A percentile compares a stretch with the other conserved stretches of the same genome.
Evolutionary conservation across 2,329 filamentous ascomycete genomes (phyloP).

Genomic region (Nemania sp.): DNA sequence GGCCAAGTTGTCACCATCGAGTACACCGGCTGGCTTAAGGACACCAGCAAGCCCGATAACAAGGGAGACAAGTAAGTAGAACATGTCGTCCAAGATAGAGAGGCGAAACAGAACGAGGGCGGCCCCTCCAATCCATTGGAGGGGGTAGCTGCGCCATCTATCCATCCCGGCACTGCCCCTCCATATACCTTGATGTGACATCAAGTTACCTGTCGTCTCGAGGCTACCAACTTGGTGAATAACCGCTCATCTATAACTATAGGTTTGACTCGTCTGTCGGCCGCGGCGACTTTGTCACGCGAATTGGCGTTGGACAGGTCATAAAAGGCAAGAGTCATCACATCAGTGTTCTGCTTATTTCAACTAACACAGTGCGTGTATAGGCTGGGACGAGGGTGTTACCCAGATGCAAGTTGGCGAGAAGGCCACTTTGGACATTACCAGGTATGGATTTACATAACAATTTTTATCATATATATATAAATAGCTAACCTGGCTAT

Average conservation of each 20-base stretch:
- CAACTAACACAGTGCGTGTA: slow-evolving; percentile 7
- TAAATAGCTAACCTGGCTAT: slow-evolving; percentile 23
- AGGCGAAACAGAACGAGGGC: background rate
- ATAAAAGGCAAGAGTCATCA: slow-evolving; percentile 71
- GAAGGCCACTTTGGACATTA: slow-evolving; percentile 83
- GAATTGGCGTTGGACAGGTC: slow-evolving; percentile 81
- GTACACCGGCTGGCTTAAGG: slow-evolving; percentile 88
- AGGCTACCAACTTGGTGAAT: background rate
- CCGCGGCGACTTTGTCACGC: slow-evolving; percentile 74
- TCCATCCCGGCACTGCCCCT: background rate
- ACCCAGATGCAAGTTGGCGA: slow-evolving; percentile 86
- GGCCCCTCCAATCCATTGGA: background rate
- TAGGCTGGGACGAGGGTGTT: slow-evolving; percentile 87
- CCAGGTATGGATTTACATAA: slow-evolving; percentile 55
- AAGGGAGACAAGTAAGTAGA: slow-evolving; percentile 74
- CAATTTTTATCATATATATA: background rate
- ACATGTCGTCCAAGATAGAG: background rate
- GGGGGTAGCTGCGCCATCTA: slow-evolving; percentile 23
- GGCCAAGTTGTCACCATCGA: slow-evolving; percentile 83
- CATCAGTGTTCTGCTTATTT: background rate
- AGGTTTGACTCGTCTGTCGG: slow-evolving; percentile 90
- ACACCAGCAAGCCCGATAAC: slow-evolving; percentile 61
- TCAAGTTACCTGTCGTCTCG: slow-evolving; percentile 1
- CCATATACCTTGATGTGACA: slow-evolving; percentile 10
- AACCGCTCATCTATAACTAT: slow-evolving; percentile 7